Evolutionary conservation across 2,329 filamentous ascomycete species (phyloP), one percentile per base, ranked within the genome.

Genomic region (Curvularia verruculosa): DNA sequence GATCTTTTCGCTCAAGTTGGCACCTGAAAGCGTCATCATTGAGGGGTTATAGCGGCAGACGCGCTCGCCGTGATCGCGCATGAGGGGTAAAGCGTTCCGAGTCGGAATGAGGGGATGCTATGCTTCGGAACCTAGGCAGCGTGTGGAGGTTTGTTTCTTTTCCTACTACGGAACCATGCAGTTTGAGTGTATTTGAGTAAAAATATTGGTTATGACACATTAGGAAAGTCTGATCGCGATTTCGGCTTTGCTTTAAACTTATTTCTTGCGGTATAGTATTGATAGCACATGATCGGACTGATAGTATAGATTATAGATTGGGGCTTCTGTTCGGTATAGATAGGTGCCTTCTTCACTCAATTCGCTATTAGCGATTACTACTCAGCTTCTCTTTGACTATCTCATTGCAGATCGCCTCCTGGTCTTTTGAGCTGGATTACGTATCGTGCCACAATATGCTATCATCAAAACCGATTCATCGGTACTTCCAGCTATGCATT

Each of bases 61-160:
- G 26, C 18, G 23, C 34, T 36, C 34, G 9, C 34, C 21, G 9
- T 21, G 12, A 41, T 41, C 39, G 19, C 19, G 40, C 21, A 24
- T 46, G 43, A 31, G 43, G 43, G 43, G 43, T 46, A 46, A 19
- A 21, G 28, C 43, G 10, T 46, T 46, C 43, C 43, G 43, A 46
- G 26, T 31, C 43, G 43, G 43, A 46, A 46, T 19, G 13, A 10
- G 7, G 13, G 15, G 34, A 18, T 36, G 19, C 12, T 5, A 19
- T 19, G 44, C 24, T 18, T 49, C 44, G 51, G 51, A 49, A 53
- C 12, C 39, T 45, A 51, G 28, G 28, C 12, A 12, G 52, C 31
- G 46, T 15, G 12, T 44, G 18, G 41, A 28, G 31, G n/a, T 5
- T 7, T 46, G 40, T 31, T 23, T 15, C 24, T 31, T 29, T 31